phyloP scores from a whole-genome alignment of 202 grass and related monocot species.

The Digitaria exilis region DNA sequence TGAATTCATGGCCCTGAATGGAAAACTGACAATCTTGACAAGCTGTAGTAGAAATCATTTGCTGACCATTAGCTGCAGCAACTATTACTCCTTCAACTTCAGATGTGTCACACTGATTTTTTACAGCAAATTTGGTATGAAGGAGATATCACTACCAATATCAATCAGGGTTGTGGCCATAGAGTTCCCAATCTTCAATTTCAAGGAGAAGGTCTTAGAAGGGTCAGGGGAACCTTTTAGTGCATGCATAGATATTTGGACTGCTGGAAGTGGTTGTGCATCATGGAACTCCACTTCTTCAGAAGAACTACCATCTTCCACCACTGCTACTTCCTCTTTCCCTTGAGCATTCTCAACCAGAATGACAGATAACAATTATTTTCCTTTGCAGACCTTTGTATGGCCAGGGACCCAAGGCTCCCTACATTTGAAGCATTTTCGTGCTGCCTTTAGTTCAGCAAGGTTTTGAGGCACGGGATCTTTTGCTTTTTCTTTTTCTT shows the following conservation, averaged over 20 bases:
- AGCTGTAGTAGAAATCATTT: not conserved
- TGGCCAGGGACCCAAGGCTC: too few species aligned
- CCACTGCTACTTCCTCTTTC: too few species aligned
- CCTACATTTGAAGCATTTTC: too few species aligned
- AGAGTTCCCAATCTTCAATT: not conserved
- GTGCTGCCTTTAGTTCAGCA: too few species aligned
- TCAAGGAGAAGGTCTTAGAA: not conserved
- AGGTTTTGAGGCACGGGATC: too few species aligned
- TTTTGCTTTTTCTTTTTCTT: too few species aligned
- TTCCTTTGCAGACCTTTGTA: too few species aligned
- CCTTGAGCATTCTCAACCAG: too few species aligned
- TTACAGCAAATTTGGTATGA: not conserved
- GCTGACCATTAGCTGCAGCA: not conserved
- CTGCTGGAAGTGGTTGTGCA: not conserved
- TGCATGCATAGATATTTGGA: not conserved
- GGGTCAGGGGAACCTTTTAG: too few species aligned
- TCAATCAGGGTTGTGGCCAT: not conserved
- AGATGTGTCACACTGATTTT: not conserved
- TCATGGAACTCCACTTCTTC: too few species aligned
- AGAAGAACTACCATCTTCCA: too few species aligned
- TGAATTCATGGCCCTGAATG: not conserved
- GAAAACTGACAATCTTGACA: not conserved
- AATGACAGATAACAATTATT: too few species aligned
- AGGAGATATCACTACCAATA: not conserved
- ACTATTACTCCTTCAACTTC: not conserved